Base-by-base conservation (phyloP, 2,329 filamentous ascomycete genomes). In the Ploettnerulaceae sp. region DNA sequence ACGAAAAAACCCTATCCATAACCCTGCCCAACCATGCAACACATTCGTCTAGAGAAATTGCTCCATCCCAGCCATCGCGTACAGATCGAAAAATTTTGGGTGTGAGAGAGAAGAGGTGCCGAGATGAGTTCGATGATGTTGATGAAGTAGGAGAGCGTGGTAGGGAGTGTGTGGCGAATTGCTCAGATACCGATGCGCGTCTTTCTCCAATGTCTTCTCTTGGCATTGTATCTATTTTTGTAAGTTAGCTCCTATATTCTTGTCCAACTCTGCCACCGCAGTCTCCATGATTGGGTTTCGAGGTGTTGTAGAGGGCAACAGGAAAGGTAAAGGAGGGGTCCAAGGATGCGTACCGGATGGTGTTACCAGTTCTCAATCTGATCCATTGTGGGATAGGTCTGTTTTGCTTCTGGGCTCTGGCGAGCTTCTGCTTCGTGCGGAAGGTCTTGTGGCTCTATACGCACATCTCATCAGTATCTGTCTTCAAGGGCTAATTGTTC, bases 381-480 rank as follows among this genome's bases (percentile, higher is more conserved):
- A 98, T 97, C 93, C 93, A 98, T 82, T 98, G 93, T 62, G 93
- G 93, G 72, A 98, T 96, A 66, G 93, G 93, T 73, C 93, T 86
- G 86, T 98, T 98, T 82, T 97, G 91, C 84, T 95, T 97, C 82
- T 97, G 91, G 72, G 93, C 93, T 82, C 91, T 96, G 71, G 93
- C 93, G 79, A 98, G 89, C 93, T 98, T 98, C 77, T 94, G 86
- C 90, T 98, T 98, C 77, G 90, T 96, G 74, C 90, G 87, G 89
- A 98, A 98, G 72, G 90, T 88, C 86, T 98, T 98, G 81, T 98
- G 89, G 85, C 86, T 91, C 91, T 97, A 50, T 54, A 47, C 32
- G 42, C 31, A n/a, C n/a, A n/a, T 46, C 33, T 52, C 34, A 42
- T 59, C 38, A 56, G 52, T 38, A 22, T 49, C 29, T 39, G 24